A percentile compares a stretch with the other conserved stretches of the same genome.
Evolutionary conservation across 1,139 yeast genomes (phyloP).

Genomic region (Debaryomyces subglobosus): DNA sequence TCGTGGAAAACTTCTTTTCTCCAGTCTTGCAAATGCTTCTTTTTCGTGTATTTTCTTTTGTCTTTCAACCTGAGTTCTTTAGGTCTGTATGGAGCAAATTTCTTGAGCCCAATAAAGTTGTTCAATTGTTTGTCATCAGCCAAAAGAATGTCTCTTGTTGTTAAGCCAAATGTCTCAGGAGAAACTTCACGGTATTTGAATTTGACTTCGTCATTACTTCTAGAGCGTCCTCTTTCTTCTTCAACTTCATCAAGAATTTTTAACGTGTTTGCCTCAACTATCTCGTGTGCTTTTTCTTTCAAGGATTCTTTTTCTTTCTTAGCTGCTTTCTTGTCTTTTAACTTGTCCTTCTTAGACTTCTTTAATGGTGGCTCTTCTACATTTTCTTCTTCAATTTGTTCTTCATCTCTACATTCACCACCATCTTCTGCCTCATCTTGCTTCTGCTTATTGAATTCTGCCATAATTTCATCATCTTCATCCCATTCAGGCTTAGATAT

Average conservation of each 20-base stretch:
- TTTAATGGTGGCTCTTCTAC: conserved; percentile 24
- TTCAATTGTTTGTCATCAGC: conserved; percentile 90
- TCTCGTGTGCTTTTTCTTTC: conserved; percentile 68
- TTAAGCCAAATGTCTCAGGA: conserved; percentile 89
- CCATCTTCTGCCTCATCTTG: conserved; percentile 37
- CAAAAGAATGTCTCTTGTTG: conserved; percentile 81
- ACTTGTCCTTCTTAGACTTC: conserved; percentile 52
- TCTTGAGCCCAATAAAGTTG: conserved; percentile 82
- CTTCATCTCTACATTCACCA: conserved; percentile 22
- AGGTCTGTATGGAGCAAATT: conserved; percentile 90
- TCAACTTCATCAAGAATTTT: conserved; percentile 63
- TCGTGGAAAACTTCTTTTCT: conserved; percentile 75
- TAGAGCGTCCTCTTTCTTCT: conserved; percentile 60
- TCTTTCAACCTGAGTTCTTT: conserved; percentile 75
- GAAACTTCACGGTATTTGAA: conserved; percentile 94
- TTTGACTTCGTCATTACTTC: conserved; percentile 44
- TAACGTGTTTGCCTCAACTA: conserved; percentile 53
- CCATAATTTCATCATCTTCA: conserved; percentile 33
- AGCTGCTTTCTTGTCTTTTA: conserved; percentile 58
- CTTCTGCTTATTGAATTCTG: conserved; percentile 20
- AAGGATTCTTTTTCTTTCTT: conserved; percentile 66
- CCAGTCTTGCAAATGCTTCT: conserved; percentile 86
- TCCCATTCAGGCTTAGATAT: conserved; percentile 47
- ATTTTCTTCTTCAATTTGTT: conserved; percentile 28
- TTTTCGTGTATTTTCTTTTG: conserved; percentile 80